phyloP scores from a whole-genome alignment of 1,139 yeast genomes.

The Geotrichum reessii region DNA sequence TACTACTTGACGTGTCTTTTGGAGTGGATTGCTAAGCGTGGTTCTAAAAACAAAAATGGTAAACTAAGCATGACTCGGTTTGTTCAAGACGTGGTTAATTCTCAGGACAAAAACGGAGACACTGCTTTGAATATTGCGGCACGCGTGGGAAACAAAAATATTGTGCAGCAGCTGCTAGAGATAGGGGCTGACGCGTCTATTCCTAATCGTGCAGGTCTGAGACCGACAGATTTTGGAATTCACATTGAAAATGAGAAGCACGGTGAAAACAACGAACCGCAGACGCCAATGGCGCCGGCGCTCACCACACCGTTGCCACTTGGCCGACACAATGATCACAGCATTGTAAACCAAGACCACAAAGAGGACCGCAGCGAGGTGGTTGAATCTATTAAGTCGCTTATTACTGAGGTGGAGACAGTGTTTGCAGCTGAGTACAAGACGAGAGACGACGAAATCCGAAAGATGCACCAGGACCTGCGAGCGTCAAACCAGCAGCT shows the following conservation, averaged over 20 bases:
- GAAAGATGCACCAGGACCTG: slow-evolving; percentile 44
- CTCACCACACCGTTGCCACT: neutral
- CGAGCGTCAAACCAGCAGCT: slow-evolving; percentile 46
- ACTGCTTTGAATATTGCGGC: slow-evolving; percentile 85
- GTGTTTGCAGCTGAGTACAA: slow-evolving; percentile 48
- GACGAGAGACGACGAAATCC: slow-evolving; percentile 43
- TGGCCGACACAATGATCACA: neutral
- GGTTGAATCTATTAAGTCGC: slow-evolving; percentile 40
- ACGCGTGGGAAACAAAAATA: slow-evolving; percentile 73
- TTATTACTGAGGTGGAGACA: slow-evolving; percentile 34
- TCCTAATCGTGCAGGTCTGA: slow-evolving; percentile 76
- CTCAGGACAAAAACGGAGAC: slow-evolving; percentile 80
- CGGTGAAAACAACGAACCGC: neutral
- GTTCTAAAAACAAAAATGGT: slow-evolving; percentile 36
- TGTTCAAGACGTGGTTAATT: slow-evolving; percentile 61
- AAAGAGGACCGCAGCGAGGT: slow-evolving; percentile 41
- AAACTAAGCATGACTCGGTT: slow-evolving; percentile 55
- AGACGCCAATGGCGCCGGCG: neutral
- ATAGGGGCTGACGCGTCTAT: slow-evolving; percentile 79
- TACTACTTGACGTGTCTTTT: slow-evolving; percentile 72
- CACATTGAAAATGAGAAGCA: slow-evolving; percentile 3
- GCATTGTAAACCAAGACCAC: neutral
- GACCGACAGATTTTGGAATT: slow-evolving; percentile 81
- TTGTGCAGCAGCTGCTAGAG: slow-evolving; percentile 72
- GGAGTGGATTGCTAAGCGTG: slow-evolving; percentile 69